phyloP scores from a whole-genome alignment of 2,329 filamentous ascomycete species.

The Neoscytalidium dimidiatum region DNA sequence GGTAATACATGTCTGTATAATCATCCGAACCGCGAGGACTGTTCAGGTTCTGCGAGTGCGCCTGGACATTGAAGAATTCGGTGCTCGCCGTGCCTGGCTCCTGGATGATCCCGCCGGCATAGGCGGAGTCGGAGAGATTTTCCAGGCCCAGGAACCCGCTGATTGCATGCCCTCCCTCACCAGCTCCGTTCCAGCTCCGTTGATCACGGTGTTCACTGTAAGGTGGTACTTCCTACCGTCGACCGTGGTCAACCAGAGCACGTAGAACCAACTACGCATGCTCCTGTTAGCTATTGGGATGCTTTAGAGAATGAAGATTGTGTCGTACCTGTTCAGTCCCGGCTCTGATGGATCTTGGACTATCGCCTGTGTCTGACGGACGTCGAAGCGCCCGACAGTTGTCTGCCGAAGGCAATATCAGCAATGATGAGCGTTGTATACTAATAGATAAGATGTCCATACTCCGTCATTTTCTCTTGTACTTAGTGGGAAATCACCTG shows the following conservation, averaged over 20 bases:
- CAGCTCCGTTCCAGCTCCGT: neutral
- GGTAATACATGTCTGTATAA: neutral
- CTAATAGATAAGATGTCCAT: neutral
- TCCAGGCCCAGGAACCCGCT: neutral
- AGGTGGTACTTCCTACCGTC: neutral
- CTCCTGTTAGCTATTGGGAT: neutral
- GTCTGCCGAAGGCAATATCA: neutral
- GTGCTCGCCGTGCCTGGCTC: neutral
- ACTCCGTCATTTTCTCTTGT: neutral
- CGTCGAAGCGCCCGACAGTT: neutral
- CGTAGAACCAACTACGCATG: neutral
- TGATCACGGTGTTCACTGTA: neutral
- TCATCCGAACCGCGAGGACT: neutral
- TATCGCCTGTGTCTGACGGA: neutral
- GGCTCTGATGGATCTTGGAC: neutral
- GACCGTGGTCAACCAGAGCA: neutral
- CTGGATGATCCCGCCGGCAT: neutral
- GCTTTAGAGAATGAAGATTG: neutral
- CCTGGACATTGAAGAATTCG: neutral
- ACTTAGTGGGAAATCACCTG: neutral
- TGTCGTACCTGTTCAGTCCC: neutral
- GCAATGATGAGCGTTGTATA: neutral
- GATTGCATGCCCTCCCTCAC: neutral
- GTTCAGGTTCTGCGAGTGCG: neutral
- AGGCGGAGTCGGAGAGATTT: neutral